phyloP scores from a whole-genome alignment of 495 filamentous ascomycete genomes.

The Hypoxylon subgilvum region DNA sequence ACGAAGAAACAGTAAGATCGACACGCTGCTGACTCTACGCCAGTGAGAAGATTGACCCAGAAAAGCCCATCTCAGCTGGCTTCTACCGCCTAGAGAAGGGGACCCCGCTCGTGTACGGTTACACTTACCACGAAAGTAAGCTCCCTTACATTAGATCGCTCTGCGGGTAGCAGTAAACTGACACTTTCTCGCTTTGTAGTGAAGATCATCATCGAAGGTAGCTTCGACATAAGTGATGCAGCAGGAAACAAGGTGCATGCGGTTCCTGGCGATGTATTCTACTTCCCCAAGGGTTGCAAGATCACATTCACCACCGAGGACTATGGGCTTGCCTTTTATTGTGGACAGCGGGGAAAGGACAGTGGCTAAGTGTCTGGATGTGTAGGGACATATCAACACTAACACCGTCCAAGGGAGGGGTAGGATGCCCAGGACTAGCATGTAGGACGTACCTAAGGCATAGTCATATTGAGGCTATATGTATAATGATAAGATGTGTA shows the following conservation, averaged over 20 bases:
- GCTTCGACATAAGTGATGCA: slow-evolving; percentile 73
- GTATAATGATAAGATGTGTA: neutral
- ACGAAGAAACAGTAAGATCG: neutral
- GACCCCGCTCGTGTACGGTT: slow-evolving; percentile 73
- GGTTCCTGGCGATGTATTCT: slow-evolving; percentile 74
- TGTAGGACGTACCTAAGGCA: no score
- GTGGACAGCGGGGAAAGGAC: slow-evolving; percentile 47
- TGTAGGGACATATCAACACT: no score
- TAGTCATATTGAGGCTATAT: neutral
- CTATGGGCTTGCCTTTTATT: slow-evolving; percentile 74
- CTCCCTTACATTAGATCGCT: slow-evolving; percentile 34
- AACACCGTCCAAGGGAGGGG: no score
- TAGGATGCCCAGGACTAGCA: no score
- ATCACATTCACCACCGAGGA: slow-evolving; percentile 76
- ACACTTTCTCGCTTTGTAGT: slow-evolving; percentile 4
- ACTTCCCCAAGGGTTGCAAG: slow-evolving; percentile 75
- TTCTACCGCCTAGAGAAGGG: slow-evolving; percentile 79
- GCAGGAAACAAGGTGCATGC: slow-evolving; percentile 72
- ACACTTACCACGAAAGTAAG: slow-evolving; percentile 73
- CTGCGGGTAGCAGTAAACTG: neutral
- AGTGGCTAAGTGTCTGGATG: slow-evolving; percentile 8
- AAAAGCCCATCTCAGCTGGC: slow-evolving; percentile 69
- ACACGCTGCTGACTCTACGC: slow-evolving; percentile 6
- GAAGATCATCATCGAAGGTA: slow-evolving; percentile 80
- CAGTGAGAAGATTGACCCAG: slow-evolving; percentile 63